phyloP scores from a whole-genome alignment of 495 filamentous ascomycete genomes.

The Endocarpon pusillum region DNA sequence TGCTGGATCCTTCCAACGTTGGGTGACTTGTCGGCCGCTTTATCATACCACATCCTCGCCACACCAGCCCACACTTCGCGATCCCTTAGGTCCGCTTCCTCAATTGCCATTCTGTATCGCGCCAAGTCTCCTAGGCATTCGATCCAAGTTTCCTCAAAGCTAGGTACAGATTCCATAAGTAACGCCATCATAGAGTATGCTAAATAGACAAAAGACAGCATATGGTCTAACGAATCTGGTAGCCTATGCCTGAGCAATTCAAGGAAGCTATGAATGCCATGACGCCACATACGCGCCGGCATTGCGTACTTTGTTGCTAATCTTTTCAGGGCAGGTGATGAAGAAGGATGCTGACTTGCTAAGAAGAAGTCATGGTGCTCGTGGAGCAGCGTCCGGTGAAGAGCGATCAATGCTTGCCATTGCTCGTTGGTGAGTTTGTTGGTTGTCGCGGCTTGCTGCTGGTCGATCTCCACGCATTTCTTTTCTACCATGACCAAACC shows the following conservation, averaged over 20 bases:
- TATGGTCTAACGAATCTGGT: slow-evolving; percentile 55
- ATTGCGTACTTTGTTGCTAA: slow-evolving; percentile 58
- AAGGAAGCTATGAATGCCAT: slow-evolving; percentile 65
- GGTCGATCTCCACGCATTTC: slow-evolving; percentile 59
- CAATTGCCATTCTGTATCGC: slow-evolving; percentile 60
- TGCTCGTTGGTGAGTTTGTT: slow-evolving; percentile 39
- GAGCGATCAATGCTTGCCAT: slow-evolving; percentile 55
- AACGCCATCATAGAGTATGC: slow-evolving; percentile 71
- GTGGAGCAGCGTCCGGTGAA: slow-evolving; percentile 56
- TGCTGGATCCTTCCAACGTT: slow-evolving; percentile 63
- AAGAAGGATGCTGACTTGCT: slow-evolving; percentile 57
- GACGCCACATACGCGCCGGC: slow-evolving; percentile 73
- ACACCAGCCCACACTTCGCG: slow-evolving; percentile 66
- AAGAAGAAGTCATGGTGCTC: slow-evolving; percentile 75
- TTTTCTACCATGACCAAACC: slow-evolving; percentile 65
- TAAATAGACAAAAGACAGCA: slow-evolving; percentile 66
- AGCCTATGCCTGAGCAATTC: slow-evolving; percentile 54
- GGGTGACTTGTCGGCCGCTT: slow-evolving; percentile 54
- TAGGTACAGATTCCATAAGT: slow-evolving; percentile 55
- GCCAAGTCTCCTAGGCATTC: slow-evolving; percentile 74
- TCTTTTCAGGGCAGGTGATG: slow-evolving; percentile 35
- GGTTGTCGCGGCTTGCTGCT: slow-evolving; percentile 30
- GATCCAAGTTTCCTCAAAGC: slow-evolving; percentile 76
- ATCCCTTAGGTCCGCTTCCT: slow-evolving; percentile 52
- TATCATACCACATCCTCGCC: slow-evolving; percentile 64